Percentiles rank a stretch among this genome's conserved stretches.
Evolutionary conservation across 345 rosid genomes (phyloP).

Genomic region (Erodium maritimum): DNA sequence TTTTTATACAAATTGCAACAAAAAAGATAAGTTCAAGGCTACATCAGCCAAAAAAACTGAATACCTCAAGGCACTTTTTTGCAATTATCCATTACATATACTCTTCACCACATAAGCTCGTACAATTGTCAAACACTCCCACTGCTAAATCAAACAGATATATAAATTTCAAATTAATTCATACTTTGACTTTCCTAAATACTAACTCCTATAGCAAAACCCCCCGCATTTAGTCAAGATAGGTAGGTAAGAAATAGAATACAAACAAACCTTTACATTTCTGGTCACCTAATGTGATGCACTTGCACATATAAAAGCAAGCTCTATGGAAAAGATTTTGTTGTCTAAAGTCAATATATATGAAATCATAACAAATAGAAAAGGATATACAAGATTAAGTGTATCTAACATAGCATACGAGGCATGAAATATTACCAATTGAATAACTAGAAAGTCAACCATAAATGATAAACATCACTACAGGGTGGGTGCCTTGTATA

Average conservation of each 20-base stretch:
- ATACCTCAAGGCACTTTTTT: too few relatives aligned
- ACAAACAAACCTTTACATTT: neutral
- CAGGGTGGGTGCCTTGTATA: too few relatives aligned
- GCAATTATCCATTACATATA: too few relatives aligned
- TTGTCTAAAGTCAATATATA: too few relatives aligned
- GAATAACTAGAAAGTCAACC: neutral
- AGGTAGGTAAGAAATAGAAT: neutral
- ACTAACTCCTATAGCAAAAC: neutral
- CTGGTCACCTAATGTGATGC: neutral
- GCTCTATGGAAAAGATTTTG: too few relatives aligned
- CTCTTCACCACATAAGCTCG: neutral
- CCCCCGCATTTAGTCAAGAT: neutral
- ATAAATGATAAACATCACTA: neutral
- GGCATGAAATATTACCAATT: neutral
- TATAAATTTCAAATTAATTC: neutral
- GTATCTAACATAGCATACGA: too few relatives aligned
- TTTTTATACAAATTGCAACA: too few relatives aligned
- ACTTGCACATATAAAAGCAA: too few relatives aligned
- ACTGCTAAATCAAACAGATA: neutral
- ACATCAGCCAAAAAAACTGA: too few relatives aligned
- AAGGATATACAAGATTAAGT: neutral
- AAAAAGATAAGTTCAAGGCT: too few relatives aligned
- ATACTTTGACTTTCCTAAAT: neutral
- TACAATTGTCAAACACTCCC: neutral
- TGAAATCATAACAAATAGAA: neutral